Base-by-base conservation (phyloP, 1,284 basidiomycete species). In the Pseudozyma thailandica region DNA sequence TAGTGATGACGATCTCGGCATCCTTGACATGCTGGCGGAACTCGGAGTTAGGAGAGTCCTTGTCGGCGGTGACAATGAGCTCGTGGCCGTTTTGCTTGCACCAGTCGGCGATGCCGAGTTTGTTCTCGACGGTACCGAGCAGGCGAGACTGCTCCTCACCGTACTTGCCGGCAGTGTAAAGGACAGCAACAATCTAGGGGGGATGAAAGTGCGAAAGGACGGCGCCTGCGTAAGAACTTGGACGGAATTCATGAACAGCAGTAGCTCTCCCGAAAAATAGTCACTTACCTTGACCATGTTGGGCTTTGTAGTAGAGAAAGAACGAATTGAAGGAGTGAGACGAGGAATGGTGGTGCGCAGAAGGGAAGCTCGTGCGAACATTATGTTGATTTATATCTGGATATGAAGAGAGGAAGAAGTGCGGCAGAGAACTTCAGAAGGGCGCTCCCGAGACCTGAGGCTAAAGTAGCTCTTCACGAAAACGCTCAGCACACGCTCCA, bases 21-120 rank as follows among this genome's bases (percentile, higher is more conserved):
- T 94, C 92, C 59, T 88, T 87, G 69, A 96, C 87, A 83, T 96
- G 87, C 84, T 93, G 92, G 82, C 92, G 90, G 86, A 97, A 94
- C 71, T 88, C 90, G 58, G 90, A 92, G 83, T 92, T 86, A 10
- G 90, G 86, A 28, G 92, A 92, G 82, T 96, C 94, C 85, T 96
- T 96, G 87, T 89, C 89, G 81, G 89, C 89, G 39, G 91, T 79
- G 45, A 78, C 78, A 30, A 82, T 63, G 38, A 77, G 50, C 83
- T 93, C 90, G 83, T 93, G 91, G 23, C 93, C 93, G 65, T 89
- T 85, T 30, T 88, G 86, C 77, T 89, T 87, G 75, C 75, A 55
- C 72, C 75, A 77, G 35, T 78, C 53, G 38, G 75, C 70, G 16
- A 81, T 63, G 20, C 83, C 84, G 46, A 85, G 83, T 35, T 80